phyloP scores from a whole-genome alignment of 2,329 filamentous ascomycete species.

The Pseudocercospora eumusae region DNA sequence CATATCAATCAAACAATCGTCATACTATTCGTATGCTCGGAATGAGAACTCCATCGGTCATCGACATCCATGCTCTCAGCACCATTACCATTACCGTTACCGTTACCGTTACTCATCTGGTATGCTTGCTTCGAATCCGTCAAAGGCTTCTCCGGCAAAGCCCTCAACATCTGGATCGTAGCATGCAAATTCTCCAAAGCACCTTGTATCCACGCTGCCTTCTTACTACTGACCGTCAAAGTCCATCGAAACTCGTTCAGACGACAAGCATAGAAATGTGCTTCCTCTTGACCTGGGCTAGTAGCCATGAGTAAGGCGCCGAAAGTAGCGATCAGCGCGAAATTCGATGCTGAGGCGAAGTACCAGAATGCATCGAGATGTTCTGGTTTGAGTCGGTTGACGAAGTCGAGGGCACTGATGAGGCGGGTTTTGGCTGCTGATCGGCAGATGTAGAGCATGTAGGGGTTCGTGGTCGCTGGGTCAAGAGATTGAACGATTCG shows the following conservation, averaged over 20 bases:
- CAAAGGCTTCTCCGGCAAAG: conserved; percentile 48
- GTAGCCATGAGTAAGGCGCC: conserved; percentile 88
- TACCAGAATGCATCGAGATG: conserved; percentile 94
- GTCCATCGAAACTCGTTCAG: conserved; percentile 94
- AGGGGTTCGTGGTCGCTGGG: conserved; percentile 60
- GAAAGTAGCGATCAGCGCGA: conserved; percentile 92
- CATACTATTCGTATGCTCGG: conserved; percentile 7
- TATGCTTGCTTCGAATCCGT: background rate
- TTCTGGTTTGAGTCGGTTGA: conserved; percentile 82
- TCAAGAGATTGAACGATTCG: conserved; percentile 82
- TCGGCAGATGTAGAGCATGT: conserved; percentile 88
- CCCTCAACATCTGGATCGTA: conserved; percentile 47
- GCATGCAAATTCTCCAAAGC: conserved; percentile 51
- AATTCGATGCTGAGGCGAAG: conserved; percentile 84
- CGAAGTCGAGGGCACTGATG: conserved; percentile 96
- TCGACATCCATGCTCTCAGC: conserved; percentile 2
- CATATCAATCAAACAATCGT: background rate
- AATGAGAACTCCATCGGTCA: background rate
- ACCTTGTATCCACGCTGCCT: conserved; percentile 55
- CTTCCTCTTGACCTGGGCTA: conserved; percentile 81
- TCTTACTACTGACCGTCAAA: conserved; percentile 78
- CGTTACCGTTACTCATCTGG: background rate
- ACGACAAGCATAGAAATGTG: conserved; percentile 84
- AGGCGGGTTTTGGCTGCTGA: conserved; percentile 90
- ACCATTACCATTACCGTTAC: too few relatives aligned